Base-by-base conservation (phyloP, 1,284 basidiomycete species). In the Cerioporus squamosus region DNA sequence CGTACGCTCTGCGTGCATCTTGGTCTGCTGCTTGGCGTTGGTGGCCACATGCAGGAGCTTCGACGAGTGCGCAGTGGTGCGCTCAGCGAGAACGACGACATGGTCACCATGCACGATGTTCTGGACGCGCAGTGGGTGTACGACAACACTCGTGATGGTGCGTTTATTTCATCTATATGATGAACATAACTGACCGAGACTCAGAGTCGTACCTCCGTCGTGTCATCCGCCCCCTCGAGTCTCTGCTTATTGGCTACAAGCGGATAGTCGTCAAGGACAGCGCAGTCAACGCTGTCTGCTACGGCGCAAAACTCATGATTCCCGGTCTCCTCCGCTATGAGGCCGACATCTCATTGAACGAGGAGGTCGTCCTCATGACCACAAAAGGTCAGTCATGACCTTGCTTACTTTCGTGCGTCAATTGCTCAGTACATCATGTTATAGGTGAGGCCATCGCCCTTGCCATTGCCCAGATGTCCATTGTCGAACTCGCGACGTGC, bases 91-190 rank as follows among this genome's bases (percentile, higher is more conserved):
- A 95, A 94, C 75, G 97, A 99, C 75, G 94, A 95, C 70, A 97
- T 99, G 70, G 97, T 99, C 59, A 97, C 97, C 33, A 99, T 99
- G 97, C 97, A 99, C 79, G 97, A 99, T 74, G 96, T 99, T 33
- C 79, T 99, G 76, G 97, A 99, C 75, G 97, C 97, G 10, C 97
- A 99, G 72, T 99, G 97, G 96, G 78, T 93, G 70, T 99, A 97
- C 75, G 97, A 99, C 77, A 98, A 97, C 75, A 98, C 94, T n/a
- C 85, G 97, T 50, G 97, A 99, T 77, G 96, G 94, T 74, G 51
- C 47, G 71, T 64, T 22, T 22, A 53, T 67, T 22, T 33, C 48
- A 22, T 23, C 48, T 45, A 42, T n/a, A n/a, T 20, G 39, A 18
- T 7, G 0, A n/a, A 45, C 40, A 15, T 44, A 50, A 47, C 38